These are phyloP conservation scores for Glonium stellatum DNA, from an alignment of 495 filamentous ascomycete genomes.

Conservation along the genomic window DNA sequence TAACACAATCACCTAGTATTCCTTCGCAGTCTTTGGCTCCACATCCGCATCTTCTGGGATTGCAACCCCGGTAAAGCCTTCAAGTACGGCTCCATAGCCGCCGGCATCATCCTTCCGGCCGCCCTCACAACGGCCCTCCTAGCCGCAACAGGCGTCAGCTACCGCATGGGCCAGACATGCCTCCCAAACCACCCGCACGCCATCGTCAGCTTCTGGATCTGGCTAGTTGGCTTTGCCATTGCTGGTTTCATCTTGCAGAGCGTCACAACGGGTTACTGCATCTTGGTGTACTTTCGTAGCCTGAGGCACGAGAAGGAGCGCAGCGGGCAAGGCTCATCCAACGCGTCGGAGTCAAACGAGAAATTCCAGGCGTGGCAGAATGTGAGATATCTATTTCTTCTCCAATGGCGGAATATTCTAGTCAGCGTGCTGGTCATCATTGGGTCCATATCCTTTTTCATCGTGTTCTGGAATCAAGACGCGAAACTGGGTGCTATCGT, in stretches of 20 bases:
- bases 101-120: slow-evolving; percentile 28
- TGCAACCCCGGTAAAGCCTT: slow-evolving; percentile 26
- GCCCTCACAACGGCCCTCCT: slow-evolving; percentile 28
- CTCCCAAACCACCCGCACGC: slow-evolving; percentile 32
- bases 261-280: slow-evolving; percentile 32
- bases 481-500: slow-evolving; percentile 12
- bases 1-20: slow-evolving; percentile 22
- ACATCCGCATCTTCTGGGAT: slow-evolving; percentile 39
- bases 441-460: slow-evolving; percentile 29
- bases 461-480: slow-evolving; percentile 32
- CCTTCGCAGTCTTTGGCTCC: slow-evolving; percentile 35
- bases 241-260: slow-evolving; percentile 29
- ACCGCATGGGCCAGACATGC: slow-evolving; percentile 33
- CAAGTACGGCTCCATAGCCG: slow-evolving; percentile 26
- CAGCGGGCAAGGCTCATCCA: not conserved
- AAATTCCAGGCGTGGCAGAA: slow-evolving; percentile 24
- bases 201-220: slow-evolving; percentile 34
- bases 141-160: slow-evolving; percentile 31
- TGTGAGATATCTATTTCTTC: slow-evolving; percentile 27
- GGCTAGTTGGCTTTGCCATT: slow-evolving; percentile 32
- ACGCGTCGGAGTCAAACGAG: not conserved
- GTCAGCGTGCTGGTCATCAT: slow-evolving; percentile 29
- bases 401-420: slow-evolving; percentile 35
- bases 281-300: slow-evolving; percentile 30
- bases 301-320: slow-evolving; percentile 7